These are phyloP conservation scores for Claviceps spartinae DNA, from an alignment of 2,329 filamentous ascomycete species.

Conservation along the genomic window DNA sequence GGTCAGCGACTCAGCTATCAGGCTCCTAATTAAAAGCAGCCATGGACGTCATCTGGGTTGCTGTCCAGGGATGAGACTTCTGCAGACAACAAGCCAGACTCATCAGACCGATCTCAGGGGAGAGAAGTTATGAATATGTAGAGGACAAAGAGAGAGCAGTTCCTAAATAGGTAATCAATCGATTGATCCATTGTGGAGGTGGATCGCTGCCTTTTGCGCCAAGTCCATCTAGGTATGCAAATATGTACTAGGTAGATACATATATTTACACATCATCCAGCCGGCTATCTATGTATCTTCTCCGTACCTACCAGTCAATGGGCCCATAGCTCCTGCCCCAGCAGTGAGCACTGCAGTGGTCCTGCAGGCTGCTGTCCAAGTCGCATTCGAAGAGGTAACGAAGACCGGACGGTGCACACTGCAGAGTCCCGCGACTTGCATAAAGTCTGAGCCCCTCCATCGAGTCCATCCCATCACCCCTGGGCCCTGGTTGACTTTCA, in stretches of 20 bases:
- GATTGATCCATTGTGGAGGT: not conserved
- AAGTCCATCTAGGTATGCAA: no score
- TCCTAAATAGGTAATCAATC: no score
- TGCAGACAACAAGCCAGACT: not conserved
- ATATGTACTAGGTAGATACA: no score
- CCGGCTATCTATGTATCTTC: no score
- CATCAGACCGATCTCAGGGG: not conserved
- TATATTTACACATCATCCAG: no score
- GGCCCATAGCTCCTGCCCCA: not conserved
- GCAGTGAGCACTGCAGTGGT: not conserved
- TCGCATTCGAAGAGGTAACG: not conserved
- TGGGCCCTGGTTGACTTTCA: not conserved
- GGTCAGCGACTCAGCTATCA: not conserved
- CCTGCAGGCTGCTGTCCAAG: not conserved
- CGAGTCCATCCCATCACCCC: slow-evolving; percentile 7
- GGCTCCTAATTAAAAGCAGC: not conserved
- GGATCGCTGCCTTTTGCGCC: not conserved
- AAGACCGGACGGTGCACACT: not conserved
- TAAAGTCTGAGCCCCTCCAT: slow-evolving; percentile 7
- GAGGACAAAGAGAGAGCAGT: not conserved
- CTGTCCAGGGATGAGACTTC: slow-evolving; percentile 1
- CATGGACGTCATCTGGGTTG: not conserved
- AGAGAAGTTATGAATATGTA: not conserved
- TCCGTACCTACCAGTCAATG: no score
- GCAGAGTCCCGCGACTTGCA: slow-evolving; percentile 3